These are phyloP conservation scores for Boletus tylopilopsis DNA, from an alignment of 768 basidiomycete species.

Conservation along the genomic window DNA sequence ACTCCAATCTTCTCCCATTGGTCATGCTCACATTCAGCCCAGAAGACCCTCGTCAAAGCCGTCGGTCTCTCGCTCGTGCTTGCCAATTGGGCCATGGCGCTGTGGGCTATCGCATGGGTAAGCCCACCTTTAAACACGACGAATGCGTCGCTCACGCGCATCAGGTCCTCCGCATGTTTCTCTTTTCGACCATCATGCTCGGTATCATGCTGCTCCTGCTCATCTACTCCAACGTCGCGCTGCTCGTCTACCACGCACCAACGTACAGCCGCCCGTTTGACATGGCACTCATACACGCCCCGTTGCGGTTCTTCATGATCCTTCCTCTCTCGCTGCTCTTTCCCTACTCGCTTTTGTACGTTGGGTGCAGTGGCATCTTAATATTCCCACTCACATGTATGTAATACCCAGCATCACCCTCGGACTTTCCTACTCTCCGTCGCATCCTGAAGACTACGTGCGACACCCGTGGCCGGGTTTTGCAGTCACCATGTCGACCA, in stretches of 20 bases:
- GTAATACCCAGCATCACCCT: conserved; percentile 74
- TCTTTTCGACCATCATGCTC: conserved; percentile 70
- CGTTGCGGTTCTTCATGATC: conserved; percentile 67
- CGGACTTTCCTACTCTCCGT: conserved; percentile 52
- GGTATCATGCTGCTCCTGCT: conserved; percentile 67
- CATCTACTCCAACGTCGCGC: conserved; percentile 73
- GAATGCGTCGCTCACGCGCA: too few species aligned
- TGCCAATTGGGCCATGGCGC: conserved; percentile 76
- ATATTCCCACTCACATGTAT: too few species aligned
- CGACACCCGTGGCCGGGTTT: conserved; percentile 73
- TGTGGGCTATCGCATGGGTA: conserved; percentile 80
- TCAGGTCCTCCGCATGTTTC: conserved; percentile 71
- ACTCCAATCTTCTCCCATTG: background rate
- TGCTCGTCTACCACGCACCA: conserved; percentile 71
- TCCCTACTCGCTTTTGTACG: conserved; percentile 53
- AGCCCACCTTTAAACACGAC: accelerated
- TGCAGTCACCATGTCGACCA: conserved; percentile 60
- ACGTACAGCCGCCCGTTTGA: conserved; percentile 63
- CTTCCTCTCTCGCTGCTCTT: conserved; percentile 48
- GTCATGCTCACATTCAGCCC: background rate
- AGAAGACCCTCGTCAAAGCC: conserved; percentile 69
- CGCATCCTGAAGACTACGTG: conserved; percentile 49
- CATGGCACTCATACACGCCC: conserved; percentile 81
- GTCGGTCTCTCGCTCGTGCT: conserved; percentile 77
- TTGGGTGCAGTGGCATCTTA: too few species aligned